Conservation (phyloP, 768 basidiomycete genomes). For the Boletales sp. region DNA sequence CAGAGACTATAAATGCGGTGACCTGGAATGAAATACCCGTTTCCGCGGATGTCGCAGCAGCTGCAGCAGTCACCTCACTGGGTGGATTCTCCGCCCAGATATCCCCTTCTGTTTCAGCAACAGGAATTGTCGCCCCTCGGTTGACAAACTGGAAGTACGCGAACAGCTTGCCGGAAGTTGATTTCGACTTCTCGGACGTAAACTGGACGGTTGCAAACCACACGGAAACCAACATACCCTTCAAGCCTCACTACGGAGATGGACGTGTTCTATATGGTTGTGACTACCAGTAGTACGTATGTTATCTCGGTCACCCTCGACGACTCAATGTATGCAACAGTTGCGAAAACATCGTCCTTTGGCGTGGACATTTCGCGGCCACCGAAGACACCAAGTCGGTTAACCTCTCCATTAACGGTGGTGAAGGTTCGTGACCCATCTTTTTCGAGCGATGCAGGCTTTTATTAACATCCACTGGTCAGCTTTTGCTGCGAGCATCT, state of each 20-base stretch:
- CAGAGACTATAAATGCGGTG: slow-evolving; percentile 46
- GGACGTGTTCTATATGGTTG: slow-evolving; percentile 80
- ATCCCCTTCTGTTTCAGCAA: slow-evolving; percentile 25
- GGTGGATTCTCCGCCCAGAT: slow-evolving; percentile 53
- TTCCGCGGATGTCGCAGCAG: slow-evolving; percentile 33
- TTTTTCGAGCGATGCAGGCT: background rate
- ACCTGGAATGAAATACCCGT: slow-evolving; percentile 69
- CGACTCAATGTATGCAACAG: slow-evolving; percentile 32
- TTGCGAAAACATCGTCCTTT: slow-evolving; percentile 79
- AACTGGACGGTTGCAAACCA: slow-evolving; percentile 66
- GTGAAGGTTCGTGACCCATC: slow-evolving; percentile 48
- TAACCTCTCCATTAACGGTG: slow-evolving; percentile 78
- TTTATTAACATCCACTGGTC: background rate
- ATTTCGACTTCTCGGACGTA: slow-evolving; percentile 53
- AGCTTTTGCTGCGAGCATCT: slow-evolving; percentile 80
- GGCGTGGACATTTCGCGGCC: slow-evolving; percentile 76
- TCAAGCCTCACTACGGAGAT: slow-evolving; percentile 67
- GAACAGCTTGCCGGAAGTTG: slow-evolving; percentile 73
- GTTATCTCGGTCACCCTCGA: slow-evolving; percentile 2
- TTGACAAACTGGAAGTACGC: slow-evolving; percentile 71
- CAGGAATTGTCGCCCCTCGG: slow-evolving; percentile 40
- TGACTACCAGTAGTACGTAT: slow-evolving; percentile 77
- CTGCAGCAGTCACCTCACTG: slow-evolving; percentile 23
- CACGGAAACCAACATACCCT: slow-evolving; percentile 70
- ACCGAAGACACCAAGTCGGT: slow-evolving; percentile 59